These are phyloP conservation scores for Leptodontidium sp. DNA, from an alignment of 2,329 filamentous ascomycete species.

Conservation along the genomic window DNA sequence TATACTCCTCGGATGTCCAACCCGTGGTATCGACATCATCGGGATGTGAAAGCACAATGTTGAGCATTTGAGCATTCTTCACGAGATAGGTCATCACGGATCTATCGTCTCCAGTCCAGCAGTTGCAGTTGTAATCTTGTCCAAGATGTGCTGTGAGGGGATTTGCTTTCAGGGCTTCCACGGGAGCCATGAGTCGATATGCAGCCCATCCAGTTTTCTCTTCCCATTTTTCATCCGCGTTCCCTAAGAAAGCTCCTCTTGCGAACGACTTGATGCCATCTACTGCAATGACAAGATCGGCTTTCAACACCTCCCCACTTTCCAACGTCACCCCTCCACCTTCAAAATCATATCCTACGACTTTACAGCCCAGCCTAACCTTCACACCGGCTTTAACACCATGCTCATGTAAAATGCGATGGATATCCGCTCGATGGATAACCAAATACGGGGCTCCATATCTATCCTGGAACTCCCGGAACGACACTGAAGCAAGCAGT, in stretches of 20 bases:
- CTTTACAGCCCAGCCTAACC: slow-evolving; percentile 22
- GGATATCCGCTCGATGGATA: slow-evolving; percentile 2
- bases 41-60: slow-evolving; percentile 11
- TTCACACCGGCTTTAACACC: slow-evolving; percentile 39
- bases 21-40: slow-evolving; percentile 8
- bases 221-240: background rate
- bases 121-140: background rate
- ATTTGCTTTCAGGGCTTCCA: background rate
- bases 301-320: slow-evolving; percentile 38
- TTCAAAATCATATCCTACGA: slow-evolving; percentile 4
- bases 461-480: slow-evolving; percentile 38
- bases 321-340: slow-evolving; percentile 41
- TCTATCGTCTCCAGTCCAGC: slow-evolving; percentile 2
- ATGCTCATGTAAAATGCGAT: slow-evolving; percentile 41
- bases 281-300: slow-evolving; percentile 46
- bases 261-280: slow-evolving; percentile 47
- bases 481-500: slow-evolving; percentile 41
- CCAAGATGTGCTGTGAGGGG: background rate
- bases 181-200: background rate
- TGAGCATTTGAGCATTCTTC: background rate
- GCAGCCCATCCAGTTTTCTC: slow-evolving; percentile 10
- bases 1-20: slow-evolving; percentile 3
- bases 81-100: slow-evolving; percentile 3
- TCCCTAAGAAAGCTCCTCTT: background rate
- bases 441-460: slow-evolving; percentile 39